Base-by-base conservation (phyloP, 345 rosid genomes). In the Eucalyptus pumila region DNA sequence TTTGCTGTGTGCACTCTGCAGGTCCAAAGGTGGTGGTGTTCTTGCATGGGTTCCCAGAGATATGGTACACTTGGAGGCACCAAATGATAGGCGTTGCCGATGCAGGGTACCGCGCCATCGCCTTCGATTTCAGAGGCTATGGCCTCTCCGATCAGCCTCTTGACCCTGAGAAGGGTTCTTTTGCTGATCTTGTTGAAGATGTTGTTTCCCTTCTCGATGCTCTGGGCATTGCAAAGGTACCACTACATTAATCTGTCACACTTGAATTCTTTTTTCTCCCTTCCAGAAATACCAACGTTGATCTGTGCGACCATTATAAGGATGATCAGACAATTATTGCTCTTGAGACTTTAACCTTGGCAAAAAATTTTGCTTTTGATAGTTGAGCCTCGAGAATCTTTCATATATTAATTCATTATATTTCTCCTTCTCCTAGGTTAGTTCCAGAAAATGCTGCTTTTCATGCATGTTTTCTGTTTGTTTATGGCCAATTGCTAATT, bases 61-160 rank as follows among this genome's bases (percentile, higher is more conserved):
- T 91, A 62, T 93, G 94, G 95, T 93, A 91, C 90, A 88, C 94
- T 1, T 94, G 93, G 94, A 91, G 95, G 89, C 89, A 92, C 89
- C 94, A 92, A 85, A 91, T 92, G 95, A 47, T 90, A 24, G 92
- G 86, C 21, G 89, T 91, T 2, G 94, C 94, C 4, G 86, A 88
- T 6, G 92, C 91, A 4, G 94, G 94, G 6, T 90, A 89, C 88
- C 60, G 92, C 2, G 92, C 92, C 11, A 89, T 92, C 4, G 91
- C 93, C 6, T 32, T 91, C 3, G 95, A 93, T 83, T 94, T 87
- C 89, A 88, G 95, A 67, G 94, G 95, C 52, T 94, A 93, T 27
- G 95, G 94, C n/a, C 91, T 92, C 44, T 92, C 93, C 9, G 92
- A 92, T 11, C 91, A 86, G 44, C 93, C 94, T 1, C 54, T 87